Conservation (phyloP, 768 basidiomycete species). For the Cantharellus cinnabarinus region DNA sequence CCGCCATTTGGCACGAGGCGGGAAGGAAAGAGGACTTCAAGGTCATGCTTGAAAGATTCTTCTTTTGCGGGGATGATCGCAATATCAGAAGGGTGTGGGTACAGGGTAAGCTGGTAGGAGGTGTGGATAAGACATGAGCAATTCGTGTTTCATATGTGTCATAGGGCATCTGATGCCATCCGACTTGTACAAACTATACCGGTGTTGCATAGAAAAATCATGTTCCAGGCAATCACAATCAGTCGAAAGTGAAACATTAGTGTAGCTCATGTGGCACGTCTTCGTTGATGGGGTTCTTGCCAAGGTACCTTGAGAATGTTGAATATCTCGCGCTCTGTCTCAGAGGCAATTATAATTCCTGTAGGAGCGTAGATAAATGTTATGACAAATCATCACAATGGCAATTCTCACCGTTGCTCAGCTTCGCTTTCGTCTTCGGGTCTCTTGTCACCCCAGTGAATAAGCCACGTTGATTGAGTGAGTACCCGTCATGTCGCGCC, state of each 20-base stretch:
- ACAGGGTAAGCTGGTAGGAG: slow-evolving; percentile 60
- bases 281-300: slow-evolving; percentile 62
- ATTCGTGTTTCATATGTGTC: background rate
- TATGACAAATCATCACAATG: background rate
- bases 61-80: slow-evolving; percentile 73
- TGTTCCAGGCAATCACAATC: too few relatives aligned
- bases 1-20: slow-evolving; percentile 34
- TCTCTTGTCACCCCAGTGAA: slow-evolving; percentile 55
- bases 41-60: slow-evolving; percentile 55
- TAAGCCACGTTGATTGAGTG: slow-evolving; percentile 73
- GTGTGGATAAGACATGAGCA: slow-evolving; percentile 14
- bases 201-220: too few relatives aligned
- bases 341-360: slow-evolving; percentile 57
- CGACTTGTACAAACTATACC: too few relatives aligned
- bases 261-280: slow-evolving; percentile 15
- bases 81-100: slow-evolving; percentile 73
- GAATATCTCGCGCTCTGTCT: slow-evolving; percentile 79
- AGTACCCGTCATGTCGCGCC: slow-evolving; percentile 61
- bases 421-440: slow-evolving; percentile 37
- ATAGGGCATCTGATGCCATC: too few relatives aligned
- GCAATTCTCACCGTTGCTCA: slow-evolving; percentile 19
- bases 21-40: slow-evolving; percentile 15
- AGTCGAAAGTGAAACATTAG: background rate
- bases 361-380: background rate
- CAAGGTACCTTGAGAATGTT: slow-evolving; percentile 55